A percentile compares a stretch with the other conserved stretches of the same genome.
Conservation (phyloP, 345 rosid species). For the Balakata baccata region DNA sequence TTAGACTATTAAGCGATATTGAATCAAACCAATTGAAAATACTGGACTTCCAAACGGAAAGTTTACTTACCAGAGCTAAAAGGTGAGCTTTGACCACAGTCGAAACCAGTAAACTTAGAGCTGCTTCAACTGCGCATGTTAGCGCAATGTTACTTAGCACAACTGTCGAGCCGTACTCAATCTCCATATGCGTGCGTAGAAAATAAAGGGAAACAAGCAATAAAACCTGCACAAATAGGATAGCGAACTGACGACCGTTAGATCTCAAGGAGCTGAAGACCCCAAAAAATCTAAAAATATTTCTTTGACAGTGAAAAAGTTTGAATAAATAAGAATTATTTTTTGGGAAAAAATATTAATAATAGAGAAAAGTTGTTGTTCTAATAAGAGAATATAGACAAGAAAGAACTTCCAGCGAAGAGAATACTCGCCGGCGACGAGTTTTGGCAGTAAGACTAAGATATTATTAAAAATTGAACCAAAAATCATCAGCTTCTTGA, state of each 20-base stretch:
- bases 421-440: constrained; percentile 22
- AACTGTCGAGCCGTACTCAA: constrained; percentile 27
- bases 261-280: constrained; percentile 20
- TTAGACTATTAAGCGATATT: neutral
- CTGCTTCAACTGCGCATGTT: constrained; percentile 52
- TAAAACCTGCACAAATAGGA: constrained; percentile 13
- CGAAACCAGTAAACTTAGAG: constrained; percentile 36
- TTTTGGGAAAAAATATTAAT: neutral
- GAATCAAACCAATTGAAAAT: neutral
- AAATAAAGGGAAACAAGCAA: neutral
- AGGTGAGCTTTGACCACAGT: constrained; percentile 40
- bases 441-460: neutral
- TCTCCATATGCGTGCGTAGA: constrained; percentile 34
- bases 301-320: constrained; percentile 9
- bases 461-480: neutral
- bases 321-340: neutral
- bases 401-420: constrained; percentile 20
- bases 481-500: neutral
- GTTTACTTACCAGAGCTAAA: constrained; percentile 36
- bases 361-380: constrained; percentile 3
- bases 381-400: constrained; percentile 12
- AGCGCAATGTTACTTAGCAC: constrained; percentile 34
- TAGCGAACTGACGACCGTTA: constrained; percentile 22
- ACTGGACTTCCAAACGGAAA: too few species aligned
- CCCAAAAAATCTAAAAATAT: neutral